Conservation (phyloP, 306 rosid genomes). For the Astragalus glycyphyllos region DNA sequence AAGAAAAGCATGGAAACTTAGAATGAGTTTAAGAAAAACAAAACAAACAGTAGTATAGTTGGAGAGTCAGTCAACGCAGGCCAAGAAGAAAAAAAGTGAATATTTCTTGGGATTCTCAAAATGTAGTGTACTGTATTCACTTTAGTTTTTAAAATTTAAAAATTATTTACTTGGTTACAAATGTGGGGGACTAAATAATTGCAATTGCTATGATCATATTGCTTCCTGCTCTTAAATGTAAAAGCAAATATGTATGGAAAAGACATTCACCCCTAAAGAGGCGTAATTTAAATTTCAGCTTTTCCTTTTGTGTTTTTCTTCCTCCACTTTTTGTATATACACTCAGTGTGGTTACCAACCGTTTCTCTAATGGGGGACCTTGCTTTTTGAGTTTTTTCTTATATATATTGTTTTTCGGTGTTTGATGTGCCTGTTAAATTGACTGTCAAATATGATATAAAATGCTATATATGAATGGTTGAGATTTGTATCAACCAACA, state of each 20-base stretch:
- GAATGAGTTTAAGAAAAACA: constrained; percentile 40
- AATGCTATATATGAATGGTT: too few species aligned
- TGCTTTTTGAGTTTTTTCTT: too few species aligned
- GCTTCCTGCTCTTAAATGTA: constrained; percentile 59
- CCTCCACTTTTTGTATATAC: constrained; percentile 35
- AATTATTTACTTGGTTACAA: constrained; percentile 33
- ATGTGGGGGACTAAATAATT: constrained; percentile 96
- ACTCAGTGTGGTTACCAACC: constrained; percentile 56
- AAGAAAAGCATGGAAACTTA: constrained; percentile 34
- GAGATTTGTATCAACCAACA: too few species aligned
- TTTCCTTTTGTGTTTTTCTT: constrained; percentile 62
- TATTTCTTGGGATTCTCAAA: constrained; percentile 85
- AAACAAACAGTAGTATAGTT: constrained; percentile 27
- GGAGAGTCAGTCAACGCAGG: constrained; percentile 78
- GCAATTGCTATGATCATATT: constrained; percentile 60
- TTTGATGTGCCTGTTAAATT: too few species aligned
- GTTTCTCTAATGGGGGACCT: constrained; percentile 45
- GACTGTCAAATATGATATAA: too few species aligned
- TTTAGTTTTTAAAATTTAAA: constrained; percentile 44
- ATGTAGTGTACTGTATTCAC: constrained; percentile 43
- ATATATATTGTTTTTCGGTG: too few species aligned
- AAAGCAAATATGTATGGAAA: constrained; percentile 52
- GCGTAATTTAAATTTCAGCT: constrained; percentile 96
- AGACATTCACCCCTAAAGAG: constrained; percentile 55
- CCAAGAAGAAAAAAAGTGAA: constrained; percentile 46